Evolutionary conservation across 2,329 filamentous ascomycete species (phyloP).

Genomic region (Colletotrichum echinochloae): DNA sequence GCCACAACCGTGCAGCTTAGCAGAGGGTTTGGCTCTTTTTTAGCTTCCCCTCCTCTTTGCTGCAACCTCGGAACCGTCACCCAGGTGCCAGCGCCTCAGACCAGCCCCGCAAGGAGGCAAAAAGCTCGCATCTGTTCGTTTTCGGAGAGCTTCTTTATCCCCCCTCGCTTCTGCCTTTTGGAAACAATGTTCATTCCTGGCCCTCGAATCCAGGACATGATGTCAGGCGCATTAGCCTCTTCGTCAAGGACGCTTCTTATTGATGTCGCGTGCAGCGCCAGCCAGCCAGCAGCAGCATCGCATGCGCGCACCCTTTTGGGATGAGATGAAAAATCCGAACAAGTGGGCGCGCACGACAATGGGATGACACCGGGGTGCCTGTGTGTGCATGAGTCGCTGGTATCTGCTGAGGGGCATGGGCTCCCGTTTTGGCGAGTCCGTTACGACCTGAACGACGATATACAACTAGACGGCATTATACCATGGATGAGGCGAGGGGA

Average conservation of each 20-base stretch:
- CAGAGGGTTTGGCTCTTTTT: slow-evolving; percentile 3
- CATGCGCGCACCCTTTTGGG: not conserved
- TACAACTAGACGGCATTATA: not conserved
- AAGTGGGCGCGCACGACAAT: not conserved
- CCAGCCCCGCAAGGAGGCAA: not conserved
- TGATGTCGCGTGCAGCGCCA: slow-evolving; percentile 2
- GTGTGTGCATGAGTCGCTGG: slow-evolving; percentile 9
- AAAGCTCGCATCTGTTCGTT: slow-evolving; percentile 3
- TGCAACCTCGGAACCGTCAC: slow-evolving; percentile 9
- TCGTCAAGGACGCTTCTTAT: not conserved
- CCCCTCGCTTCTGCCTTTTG: not conserved
- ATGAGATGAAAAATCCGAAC: not conserved
- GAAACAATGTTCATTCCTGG: slow-evolving; percentile 1
- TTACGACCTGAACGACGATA: not conserved
- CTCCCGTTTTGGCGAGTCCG: not conserved
- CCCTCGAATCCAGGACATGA: not conserved
- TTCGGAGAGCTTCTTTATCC: not conserved
- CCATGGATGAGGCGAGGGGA: not conserved
- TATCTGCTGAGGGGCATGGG: slow-evolving; percentile 13
- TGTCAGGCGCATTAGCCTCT: not conserved
- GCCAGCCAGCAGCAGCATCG: no score
- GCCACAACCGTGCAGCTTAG: slow-evolving; percentile 8
- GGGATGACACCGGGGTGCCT: slow-evolving; percentile 2
- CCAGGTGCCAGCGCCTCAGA: not conserved
- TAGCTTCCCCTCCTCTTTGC: not conserved